Percentiles rank a stretch among this genome's conserved stretches.
Evolutionary conservation across 2,329 filamentous ascomycete genomes (phyloP).

Genomic region (Penicillium sp.): DNA sequence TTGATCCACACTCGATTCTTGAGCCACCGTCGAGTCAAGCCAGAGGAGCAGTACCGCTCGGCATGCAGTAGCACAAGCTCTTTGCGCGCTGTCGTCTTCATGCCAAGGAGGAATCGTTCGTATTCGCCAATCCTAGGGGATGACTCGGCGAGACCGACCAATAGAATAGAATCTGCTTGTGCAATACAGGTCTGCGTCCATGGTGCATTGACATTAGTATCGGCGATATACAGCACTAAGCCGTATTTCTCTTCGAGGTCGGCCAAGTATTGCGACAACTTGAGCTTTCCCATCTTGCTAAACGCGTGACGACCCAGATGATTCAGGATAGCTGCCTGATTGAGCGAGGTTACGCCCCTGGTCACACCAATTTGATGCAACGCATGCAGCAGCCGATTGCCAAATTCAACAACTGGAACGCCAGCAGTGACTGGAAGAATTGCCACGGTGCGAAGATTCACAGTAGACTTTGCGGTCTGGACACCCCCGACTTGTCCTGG

Average conservation of each 20-base stretch:
- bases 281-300: conserved; percentile 93
- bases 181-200: conserved; percentile 98
- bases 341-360: conserved; percentile 85
- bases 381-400: conserved; percentile 79
- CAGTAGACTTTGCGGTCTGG: conserved; percentile 64
- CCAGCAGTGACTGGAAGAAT: conserved; percentile 85
- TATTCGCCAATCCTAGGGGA: conserved; percentile 92
- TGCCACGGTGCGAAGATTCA: conserved; percentile 88
- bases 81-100: conserved; percentile 94
- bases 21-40: conserved; percentile 82
- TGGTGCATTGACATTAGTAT: conserved; percentile 92
- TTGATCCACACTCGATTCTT: conserved; percentile 96
- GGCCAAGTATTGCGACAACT: conserved; percentile 89
- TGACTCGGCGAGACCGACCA: conserved; percentile 85
- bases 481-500: conserved; percentile 49
- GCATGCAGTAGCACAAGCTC: conserved; percentile 83
- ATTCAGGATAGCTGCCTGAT: conserved; percentile 88
- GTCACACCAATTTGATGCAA: conserved; percentile 81
- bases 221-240: conserved; percentile 89
- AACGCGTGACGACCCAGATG: conserved; percentile 95
- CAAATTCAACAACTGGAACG: conserved; percentile 91
- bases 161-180: conserved; percentile 90
- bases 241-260: conserved; percentile 97
- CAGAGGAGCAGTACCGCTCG: conserved; percentile 79
- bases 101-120: conserved; percentile 89